Conservation (phyloP, 2,329 filamentous ascomycete species). For the Polytolypa hystricis region DNA sequence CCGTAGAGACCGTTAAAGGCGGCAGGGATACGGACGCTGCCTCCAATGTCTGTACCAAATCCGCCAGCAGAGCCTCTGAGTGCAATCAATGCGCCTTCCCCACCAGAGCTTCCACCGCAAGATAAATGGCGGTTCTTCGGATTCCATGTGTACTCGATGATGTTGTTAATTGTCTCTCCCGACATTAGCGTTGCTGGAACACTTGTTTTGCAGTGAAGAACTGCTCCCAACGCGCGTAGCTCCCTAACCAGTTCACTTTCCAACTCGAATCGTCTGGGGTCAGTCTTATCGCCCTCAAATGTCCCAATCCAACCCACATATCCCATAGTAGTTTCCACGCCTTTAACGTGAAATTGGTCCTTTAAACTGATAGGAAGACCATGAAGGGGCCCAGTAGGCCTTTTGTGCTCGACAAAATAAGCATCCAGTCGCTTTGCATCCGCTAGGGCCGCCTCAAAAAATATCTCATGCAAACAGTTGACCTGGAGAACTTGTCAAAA, state of each 20-base stretch:
- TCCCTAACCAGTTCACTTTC: slow-evolving; percentile 50
- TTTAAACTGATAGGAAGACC: slow-evolving; percentile 49
- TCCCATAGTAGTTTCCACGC: slow-evolving; percentile 48
- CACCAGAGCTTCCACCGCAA: slow-evolving; percentile 48
- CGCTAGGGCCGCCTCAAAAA: slow-evolving; percentile 42
- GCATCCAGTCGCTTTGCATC: slow-evolving; percentile 40
- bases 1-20: slow-evolving; percentile 49
- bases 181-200: slow-evolving; percentile 46
- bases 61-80: slow-evolving; percentile 44
- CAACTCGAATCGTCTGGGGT: slow-evolving; percentile 38
- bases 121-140: slow-evolving; percentile 45
- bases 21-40: slow-evolving; percentile 48
- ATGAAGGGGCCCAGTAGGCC: slow-evolving; percentile 48
- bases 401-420: slow-evolving; percentile 32
- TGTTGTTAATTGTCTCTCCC: slow-evolving; percentile 51
- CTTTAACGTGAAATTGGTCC: slow-evolving; percentile 39
- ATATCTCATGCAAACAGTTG: slow-evolving; percentile 44
- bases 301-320: slow-evolving; percentile 57
- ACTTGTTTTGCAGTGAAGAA: slow-evolving; percentile 45
- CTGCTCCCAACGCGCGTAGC: slow-evolving; percentile 42
- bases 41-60: slow-evolving; percentile 48
- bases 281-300: slow-evolving; percentile 44
- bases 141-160: slow-evolving; percentile 48
- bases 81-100: slow-evolving; percentile 46
- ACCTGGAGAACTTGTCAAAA: slow-evolving; percentile 21